phyloP scores from a whole-genome alignment of 768 basidiomycete species.

The Leccinum longicurvipes region DNA sequence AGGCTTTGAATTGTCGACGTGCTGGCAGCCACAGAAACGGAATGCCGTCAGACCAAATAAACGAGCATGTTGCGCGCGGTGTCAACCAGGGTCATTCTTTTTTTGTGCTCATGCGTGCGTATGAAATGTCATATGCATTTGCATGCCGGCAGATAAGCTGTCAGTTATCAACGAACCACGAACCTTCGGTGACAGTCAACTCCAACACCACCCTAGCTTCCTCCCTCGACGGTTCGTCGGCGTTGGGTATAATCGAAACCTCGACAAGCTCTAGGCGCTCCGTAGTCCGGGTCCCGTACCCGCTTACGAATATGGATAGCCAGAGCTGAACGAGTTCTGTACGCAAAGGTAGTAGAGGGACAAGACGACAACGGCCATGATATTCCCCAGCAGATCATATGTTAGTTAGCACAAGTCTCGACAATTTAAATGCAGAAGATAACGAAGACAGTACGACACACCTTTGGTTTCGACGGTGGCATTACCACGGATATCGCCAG shows the following conservation, averaged over 20 bases:
- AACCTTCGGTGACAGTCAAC: constrained; percentile 45
- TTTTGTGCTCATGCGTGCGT: background rate
- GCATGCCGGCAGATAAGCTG: background rate
- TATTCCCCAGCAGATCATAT: background rate
- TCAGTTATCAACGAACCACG: constrained; percentile 1
- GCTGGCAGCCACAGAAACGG: background rate
- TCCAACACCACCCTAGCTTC: constrained; percentile 41
- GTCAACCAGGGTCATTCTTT: background rate
- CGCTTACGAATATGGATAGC: constrained; percentile 33
- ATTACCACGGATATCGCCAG: constrained; percentile 16
- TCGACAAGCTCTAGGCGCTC: constrained; percentile 29
- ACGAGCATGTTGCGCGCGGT: background rate
- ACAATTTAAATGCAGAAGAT: background rate
- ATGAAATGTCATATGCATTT: background rate
- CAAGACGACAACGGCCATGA: background rate
- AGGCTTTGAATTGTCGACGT: background rate
- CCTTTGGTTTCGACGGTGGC: constrained; percentile 21
- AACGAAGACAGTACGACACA: constrained; percentile 1
- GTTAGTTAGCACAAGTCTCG: background rate
- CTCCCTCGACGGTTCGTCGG: constrained; percentile 34
- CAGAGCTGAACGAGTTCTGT: constrained; percentile 37
- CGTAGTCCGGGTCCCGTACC: constrained; percentile 20
- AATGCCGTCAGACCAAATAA: background rate
- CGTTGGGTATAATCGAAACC: constrained; percentile 37
- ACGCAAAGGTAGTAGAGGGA: background rate